Conservation (phyloP, 2,329 filamentous ascomycete genomes). For the Lasiodiplodia gonubiensis region DNA sequence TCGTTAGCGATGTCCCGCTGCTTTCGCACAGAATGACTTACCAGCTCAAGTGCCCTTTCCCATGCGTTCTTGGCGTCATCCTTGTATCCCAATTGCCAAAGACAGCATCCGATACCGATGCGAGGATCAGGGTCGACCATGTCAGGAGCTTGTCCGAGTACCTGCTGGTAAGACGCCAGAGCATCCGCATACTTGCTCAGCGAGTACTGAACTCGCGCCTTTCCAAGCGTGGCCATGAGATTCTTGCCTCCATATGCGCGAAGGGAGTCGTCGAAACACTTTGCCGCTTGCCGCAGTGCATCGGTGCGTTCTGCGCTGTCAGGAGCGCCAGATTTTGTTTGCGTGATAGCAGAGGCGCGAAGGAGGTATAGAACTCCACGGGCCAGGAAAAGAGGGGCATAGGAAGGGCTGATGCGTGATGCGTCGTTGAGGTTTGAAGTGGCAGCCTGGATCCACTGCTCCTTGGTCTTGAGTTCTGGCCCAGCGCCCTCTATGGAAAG, state of each 20-base stretch:
- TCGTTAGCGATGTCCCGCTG: constrained; percentile 14
- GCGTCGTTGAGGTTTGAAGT: constrained; percentile 93
- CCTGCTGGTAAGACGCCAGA: constrained; percentile 83
- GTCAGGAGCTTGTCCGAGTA: constrained; percentile 82
- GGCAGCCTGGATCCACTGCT: constrained; percentile 88
- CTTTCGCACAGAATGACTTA: constrained; percentile 44
- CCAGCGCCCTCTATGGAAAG: constrained; percentile 49
- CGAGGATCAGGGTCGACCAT: constrained; percentile 92
- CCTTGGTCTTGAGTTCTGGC: constrained; percentile 85
- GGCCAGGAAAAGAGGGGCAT: constrained; percentile 87
- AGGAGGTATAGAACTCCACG: constrained; percentile 88
- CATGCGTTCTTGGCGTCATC: constrained; percentile 90
- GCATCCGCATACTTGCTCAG: constrained; percentile 86
- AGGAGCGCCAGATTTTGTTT: constrained; percentile 68
- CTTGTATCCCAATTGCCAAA: constrained; percentile 95
- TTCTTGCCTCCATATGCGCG: constrained; percentile 85
- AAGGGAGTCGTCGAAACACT: constrained; percentile 93
- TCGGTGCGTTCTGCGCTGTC: constrained; percentile 76
- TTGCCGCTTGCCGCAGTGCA: constrained; percentile 81
- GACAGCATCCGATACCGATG: constrained; percentile 94
- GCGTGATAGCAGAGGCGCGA: constrained; percentile 81
- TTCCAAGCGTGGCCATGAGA: constrained; percentile 89
- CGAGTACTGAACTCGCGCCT: constrained; percentile 84
- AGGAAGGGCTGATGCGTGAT: constrained; percentile 89
- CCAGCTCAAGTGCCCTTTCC: constrained; percentile 82